Evolutionary conservation across 805 yeast species (phyloP), one percentile per base, ranked within the genome.

Genomic region (Yarrowia sp.): DNA sequence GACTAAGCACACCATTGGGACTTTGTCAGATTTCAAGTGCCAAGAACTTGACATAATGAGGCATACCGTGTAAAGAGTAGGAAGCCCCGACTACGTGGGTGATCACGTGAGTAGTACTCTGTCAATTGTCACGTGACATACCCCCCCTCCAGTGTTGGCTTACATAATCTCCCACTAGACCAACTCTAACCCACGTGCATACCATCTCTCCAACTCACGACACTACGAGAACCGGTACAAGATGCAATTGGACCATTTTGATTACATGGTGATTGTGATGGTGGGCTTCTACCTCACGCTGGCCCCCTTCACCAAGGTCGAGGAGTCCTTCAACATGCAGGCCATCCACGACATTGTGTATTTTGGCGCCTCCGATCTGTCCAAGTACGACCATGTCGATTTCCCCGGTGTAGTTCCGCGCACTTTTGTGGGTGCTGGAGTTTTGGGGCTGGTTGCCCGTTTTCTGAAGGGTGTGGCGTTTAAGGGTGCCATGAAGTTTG

Each of bases 341-440:
- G 98, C 98, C 0, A 82, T 91, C 50, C 92, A 93, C 75, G 98
- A 94, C 74, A 81, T 92, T 52, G 40, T 63, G 40, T 53, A 53
- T 52, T n/a, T 38, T 16, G 43, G 43, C 12, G 12, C 32, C 7
- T 59, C 65, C 4, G 50, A 42, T 36, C 52, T 59, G 42, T 48
- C 56, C 9, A n/a, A 79, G 61, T 94, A 84, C 75, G 98, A 94
- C 75, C 98, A 94, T 76, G 71, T 82, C 8, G 77, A 81, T 66
- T 94, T 91, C 76, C 97, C 97, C 0, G 98, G 98, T 1, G 93
- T 82, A 1, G 97, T 94, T 8, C 97, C 97, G 38, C 82, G 98
- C 67, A 86, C 97, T 0, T 93, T 92, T 74, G 74, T 91, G 12
- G 97, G 97, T 1, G 83, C 95, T 10, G 72, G 88, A 64, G 70